Evolutionary conservation across 2,329 filamentous ascomycete species (phyloP), one percentile per base, ranked within the genome.

Genomic region (Penicillium sumatraense): DNA sequence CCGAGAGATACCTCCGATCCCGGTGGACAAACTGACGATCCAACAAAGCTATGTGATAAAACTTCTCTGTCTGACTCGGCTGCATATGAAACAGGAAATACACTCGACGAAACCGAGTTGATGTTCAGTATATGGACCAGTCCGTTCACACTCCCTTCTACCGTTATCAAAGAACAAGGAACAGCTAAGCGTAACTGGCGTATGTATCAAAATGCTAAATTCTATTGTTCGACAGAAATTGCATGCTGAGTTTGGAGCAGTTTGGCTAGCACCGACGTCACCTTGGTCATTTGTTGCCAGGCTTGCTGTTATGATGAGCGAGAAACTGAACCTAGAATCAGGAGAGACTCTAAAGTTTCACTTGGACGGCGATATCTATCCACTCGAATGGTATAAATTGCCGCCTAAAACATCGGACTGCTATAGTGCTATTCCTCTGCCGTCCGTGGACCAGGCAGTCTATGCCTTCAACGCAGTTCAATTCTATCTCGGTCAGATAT

Each of bases 391-490:
- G 56, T 46, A 44, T 11, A 38, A 27, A 13, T 33, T 33, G 20
- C 27, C 11, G n/a, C n/a, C n/a, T 13, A 29, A 2, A 36, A 27
- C 21, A 5, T n/a, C 5, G 48, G 49, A 5, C 41, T 46, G 23
- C 29, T 33, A 18, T 49, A 53, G 31, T 16, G 56, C 54, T 11
- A 56, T 36, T n/a, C 47, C 51, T 3, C 18, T 64, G 10, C 57
- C 61, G 20, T 59, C 61, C 5, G 48, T 54, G 8, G 57, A 64
- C 29, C 49, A 64, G 23, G 53, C 59, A 20, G 49, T 62, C 20
- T 57, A 62, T 33, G 49, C 60, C 0, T 62, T 64, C 21, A 54
- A 60, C 14, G 59, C 54, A 2, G 61, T 62, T n/a, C 55, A 57
- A 13, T 58, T 58, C n/a, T 57, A 61, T 20, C 57, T 63, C n/a